Evolutionary conservation across 23 red algal species (phyloP).

Genomic region (Pyropia haitanensis): DNA sequence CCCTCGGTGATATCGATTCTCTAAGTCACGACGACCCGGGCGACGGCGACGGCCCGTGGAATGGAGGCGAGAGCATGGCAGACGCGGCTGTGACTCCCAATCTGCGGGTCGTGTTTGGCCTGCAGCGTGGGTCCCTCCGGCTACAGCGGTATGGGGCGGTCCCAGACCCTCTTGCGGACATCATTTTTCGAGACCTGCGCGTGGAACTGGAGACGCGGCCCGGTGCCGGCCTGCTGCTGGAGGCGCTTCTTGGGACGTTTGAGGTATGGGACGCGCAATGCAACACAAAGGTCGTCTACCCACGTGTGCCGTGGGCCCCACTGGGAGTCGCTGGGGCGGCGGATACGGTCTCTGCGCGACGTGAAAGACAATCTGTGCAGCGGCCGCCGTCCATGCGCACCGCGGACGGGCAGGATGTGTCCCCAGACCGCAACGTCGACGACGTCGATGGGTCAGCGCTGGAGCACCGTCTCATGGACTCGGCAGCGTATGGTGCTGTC

Average conservation of each 20-base stretch:
- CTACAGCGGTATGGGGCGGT: slow-evolving; percentile 1
- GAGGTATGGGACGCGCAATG: slow-evolving; percentile 37
- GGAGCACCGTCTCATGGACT: too few relatives aligned
- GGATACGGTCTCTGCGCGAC: background rate
- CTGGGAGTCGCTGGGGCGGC: background rate
- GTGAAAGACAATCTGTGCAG: too few relatives aligned
- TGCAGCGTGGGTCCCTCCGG: slow-evolving; percentile 31
- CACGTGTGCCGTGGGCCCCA: slow-evolving; percentile 48
- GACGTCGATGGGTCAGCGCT: too few relatives aligned
- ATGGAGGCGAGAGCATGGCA: too few relatives aligned
- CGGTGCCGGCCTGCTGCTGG: slow-evolving; percentile 30
- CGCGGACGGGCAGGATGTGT: too few relatives aligned
- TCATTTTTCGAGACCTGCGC: slow-evolving; percentile 47
- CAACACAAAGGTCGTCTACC: slow-evolving; percentile 48
- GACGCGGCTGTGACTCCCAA: slow-evolving; percentile 26
- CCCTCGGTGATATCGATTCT: too few relatives aligned
- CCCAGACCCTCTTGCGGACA: slow-evolving; percentile 13
- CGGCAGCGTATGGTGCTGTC: too few relatives aligned
- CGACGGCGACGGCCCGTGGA: too few relatives aligned
- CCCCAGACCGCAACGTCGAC: too few relatives aligned
- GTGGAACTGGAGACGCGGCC: slow-evolving; percentile 45
- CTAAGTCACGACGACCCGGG: too few relatives aligned
- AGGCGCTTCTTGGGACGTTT: slow-evolving; percentile 52
- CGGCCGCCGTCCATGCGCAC: too few relatives aligned
- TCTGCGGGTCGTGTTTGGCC: slow-evolving; percentile 46